A percentile compares a stretch with the other conserved stretches of the same genome.
These are phyloP conservation scores for Claviceps africana DNA, from an alignment of 2,329 filamentous ascomycete species.

Conservation along the genomic window DNA sequence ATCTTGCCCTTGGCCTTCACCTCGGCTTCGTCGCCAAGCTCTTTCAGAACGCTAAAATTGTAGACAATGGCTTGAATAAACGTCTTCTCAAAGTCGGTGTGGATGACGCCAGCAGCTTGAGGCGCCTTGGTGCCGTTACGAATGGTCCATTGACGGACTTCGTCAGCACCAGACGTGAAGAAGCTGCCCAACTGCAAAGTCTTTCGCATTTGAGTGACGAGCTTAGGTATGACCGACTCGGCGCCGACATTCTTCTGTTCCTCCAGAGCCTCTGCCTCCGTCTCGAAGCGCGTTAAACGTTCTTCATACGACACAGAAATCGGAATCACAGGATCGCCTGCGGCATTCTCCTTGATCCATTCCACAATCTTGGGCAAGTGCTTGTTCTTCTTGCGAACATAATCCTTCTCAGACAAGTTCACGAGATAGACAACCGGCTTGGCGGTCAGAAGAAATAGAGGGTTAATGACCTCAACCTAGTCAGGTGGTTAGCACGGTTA, in stretches of 20 bases:
- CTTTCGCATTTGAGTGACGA: conserved; percentile 87
- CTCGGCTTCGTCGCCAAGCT: conserved; percentile 74
- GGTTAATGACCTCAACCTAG: conserved; percentile 95
- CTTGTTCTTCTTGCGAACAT: conserved; percentile 99
- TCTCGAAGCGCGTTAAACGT: conserved; percentile 67
- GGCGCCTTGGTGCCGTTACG: conserved; percentile 94
- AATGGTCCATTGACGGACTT: conserved; percentile 97
- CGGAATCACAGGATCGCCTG: conserved; percentile 81
- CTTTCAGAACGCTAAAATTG: conserved; percentile 70
- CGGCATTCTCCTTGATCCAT: conserved; percentile 86
- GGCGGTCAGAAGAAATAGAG: conserved; percentile 83
- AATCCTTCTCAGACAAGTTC: conserved; percentile 95
- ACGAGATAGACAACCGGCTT: conserved; percentile 96
- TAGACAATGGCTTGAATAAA: conserved; percentile 96
- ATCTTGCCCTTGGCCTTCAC: conserved; percentile 92
- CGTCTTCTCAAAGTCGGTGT: conserved; percentile 98
- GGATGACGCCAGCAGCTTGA: conserved; percentile 92
- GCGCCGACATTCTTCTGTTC: conserved; percentile 82
- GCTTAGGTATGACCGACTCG: conserved; percentile 82
- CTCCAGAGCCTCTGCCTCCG: conserved; percentile 61
- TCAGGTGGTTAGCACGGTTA: conserved; percentile 11
- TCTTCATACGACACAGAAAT: conserved; percentile 91
- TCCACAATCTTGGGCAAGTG: conserved; percentile 83
- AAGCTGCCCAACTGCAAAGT: conserved; percentile 81
- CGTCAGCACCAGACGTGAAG: conserved; percentile 91